Evolutionary conservation across 768 basidiomycete species (phyloP).

Genomic region (Melanogaster broomeanus): DNA sequence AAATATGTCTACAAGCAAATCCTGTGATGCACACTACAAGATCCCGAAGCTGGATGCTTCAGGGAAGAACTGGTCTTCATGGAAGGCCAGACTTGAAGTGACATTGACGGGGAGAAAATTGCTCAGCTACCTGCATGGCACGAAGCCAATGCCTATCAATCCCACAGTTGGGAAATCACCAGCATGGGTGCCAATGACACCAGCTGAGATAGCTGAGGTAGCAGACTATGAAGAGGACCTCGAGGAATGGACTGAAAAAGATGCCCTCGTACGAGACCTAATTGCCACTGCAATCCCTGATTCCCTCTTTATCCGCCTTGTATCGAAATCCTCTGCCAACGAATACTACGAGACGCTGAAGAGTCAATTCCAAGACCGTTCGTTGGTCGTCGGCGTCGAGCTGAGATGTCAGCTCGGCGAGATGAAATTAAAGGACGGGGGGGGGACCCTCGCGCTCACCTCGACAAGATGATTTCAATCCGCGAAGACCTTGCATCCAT

Average conservation of each 20-base stretch:
- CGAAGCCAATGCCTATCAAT: not conserved
- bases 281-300: too few relatives aligned
- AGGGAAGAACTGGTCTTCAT: too few relatives aligned
- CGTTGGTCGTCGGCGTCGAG: not conserved
- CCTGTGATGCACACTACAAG: not conserved
- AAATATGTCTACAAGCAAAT: not conserved
- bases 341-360: conserved; percentile 14
- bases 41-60: not conserved
- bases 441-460: conserved; percentile 19
- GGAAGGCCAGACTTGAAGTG: not conserved
- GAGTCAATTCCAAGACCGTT: not conserved
- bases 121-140: not conserved
- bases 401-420: not conserved
- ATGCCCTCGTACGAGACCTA: too few relatives aligned
- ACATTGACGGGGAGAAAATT: not conserved
- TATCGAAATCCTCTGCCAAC: conserved; percentile 8
- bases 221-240: too few relatives aligned
- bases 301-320: not conserved
- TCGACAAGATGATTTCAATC: conserved; percentile 29
- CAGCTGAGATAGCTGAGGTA: not conserved
- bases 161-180: not conserved
- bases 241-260: not conserved
- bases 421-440: not conserved
- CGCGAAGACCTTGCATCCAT: conserved; percentile 35
- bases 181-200: not conserved